phyloP scores from a whole-genome alignment of 139 green algal species.

The Dunaliella sp. region DNA sequence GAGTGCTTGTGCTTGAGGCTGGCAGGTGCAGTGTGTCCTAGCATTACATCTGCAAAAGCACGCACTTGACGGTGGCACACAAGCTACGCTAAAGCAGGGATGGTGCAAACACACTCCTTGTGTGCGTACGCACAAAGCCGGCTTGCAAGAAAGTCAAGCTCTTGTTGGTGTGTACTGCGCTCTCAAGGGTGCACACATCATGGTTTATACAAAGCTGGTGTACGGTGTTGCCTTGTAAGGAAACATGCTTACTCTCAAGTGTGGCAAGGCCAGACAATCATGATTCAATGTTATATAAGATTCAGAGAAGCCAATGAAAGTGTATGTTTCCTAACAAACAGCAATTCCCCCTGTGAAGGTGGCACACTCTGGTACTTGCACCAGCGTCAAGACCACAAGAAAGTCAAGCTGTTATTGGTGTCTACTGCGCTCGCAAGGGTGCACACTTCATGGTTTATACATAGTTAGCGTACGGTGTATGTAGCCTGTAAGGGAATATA shows the following conservation, averaged over 20 bases:
- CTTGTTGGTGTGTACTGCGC: too few relatives aligned
- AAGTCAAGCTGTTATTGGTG: too few relatives aligned
- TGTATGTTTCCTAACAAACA: background rate
- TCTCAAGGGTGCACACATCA: background rate
- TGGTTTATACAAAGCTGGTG: background rate
- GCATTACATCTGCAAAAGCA: too few relatives aligned
- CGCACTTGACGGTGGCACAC: too few relatives aligned
- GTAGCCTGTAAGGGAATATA: background rate
- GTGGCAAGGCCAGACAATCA: background rate
- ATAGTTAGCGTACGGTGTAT: background rate
- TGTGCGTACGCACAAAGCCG: too few relatives aligned
- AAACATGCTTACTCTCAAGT: background rate
- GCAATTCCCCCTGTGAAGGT: background rate
- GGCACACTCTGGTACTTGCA: background rate
- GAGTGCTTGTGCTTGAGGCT: too few relatives aligned
- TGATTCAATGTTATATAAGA: background rate
- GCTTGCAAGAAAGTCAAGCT: too few relatives aligned
- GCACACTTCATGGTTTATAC: background rate
- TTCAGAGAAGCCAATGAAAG: too few relatives aligned
- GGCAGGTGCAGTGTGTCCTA: too few relatives aligned
- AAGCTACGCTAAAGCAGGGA: too few relatives aligned
- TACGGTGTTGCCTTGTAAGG: background rate
- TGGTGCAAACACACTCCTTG: too few relatives aligned
- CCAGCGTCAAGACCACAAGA: background rate
- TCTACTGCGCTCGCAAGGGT: too few relatives aligned